Percentiles rank a stretch among this genome's conserved stretches.
Evolutionary conservation across 1,284 basidiomycete species (phyloP).

Genomic region (Microbotryomycetes sp.): DNA sequence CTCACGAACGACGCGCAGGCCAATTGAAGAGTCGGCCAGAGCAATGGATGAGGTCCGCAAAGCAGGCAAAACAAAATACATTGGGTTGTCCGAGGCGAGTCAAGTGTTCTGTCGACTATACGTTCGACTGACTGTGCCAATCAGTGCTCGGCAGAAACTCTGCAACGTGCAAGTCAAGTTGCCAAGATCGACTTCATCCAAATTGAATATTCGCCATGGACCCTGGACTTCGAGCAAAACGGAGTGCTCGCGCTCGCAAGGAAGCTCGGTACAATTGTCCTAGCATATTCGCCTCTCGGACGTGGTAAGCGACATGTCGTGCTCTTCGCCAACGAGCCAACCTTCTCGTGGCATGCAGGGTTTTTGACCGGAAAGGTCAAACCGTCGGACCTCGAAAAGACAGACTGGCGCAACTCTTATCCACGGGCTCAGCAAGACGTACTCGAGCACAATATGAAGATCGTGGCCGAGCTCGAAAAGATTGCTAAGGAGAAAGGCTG

Average conservation of each 20-base stretch:
- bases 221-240: constrained; percentile 41
- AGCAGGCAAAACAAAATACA: constrained; percentile 54
- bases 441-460: constrained; percentile 52
- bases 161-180: constrained; percentile 52
- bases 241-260: constrained; percentile 41
- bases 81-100: constrained; percentile 55
- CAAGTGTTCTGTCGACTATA: too few species aligned
- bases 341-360: constrained; percentile 39
- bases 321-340: background rate
- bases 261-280: constrained; percentile 46
- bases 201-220: constrained; percentile 50
- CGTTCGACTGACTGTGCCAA: too few species aligned
- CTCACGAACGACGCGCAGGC: constrained; percentile 15
- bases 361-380: constrained; percentile 54
- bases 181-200: constrained; percentile 30
- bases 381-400: constrained; percentile 44
- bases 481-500: constrained; percentile 48
- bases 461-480: constrained; percentile 42
- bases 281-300: constrained; percentile 58
- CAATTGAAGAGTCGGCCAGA: constrained; percentile 46
- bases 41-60: constrained; percentile 45
- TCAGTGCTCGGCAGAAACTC: constrained; percentile 47
- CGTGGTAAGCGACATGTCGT: constrained; percentile 35
- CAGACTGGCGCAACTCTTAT: constrained; percentile 45
- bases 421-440: constrained; percentile 42